Evolutionary conservation across 2,329 filamentous ascomycete species (phyloP), one percentile per base, ranked within the genome.

Genomic region (Pyrenophora tritici-repentis): DNA sequence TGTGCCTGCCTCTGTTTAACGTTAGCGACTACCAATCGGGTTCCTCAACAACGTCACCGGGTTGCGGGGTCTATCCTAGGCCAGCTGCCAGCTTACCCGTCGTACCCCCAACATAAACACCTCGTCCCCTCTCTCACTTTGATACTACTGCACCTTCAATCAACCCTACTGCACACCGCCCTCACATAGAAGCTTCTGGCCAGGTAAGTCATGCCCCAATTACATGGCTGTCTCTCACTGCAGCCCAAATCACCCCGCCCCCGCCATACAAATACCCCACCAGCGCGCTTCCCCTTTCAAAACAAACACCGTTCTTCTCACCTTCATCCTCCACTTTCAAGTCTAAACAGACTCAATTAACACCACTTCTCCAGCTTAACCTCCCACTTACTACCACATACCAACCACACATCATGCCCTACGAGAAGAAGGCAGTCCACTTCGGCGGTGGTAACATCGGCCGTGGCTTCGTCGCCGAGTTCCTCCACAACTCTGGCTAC

Each of bases 401-500:
- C 52, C 47, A 42, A 45, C 32, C 55, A 55, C 50, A 43, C 61
- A 70, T 42, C 47, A 73, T 73, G 71, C 29, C 63, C 45, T 73
- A 65, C 63, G 71, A 73, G 31, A 78, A 78, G 74, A 81, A 80
- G 68, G 78, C 77, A 55, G 73, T 81, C 44, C 79, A 81, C 70
- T 81, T 81, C 59, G 79, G 79, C 59, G 79, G 79, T 57, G 79
- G 79, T 60, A 80, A 80, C 75, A 81, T 81, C 58, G 79, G 78
- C 63, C 77, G 78, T 72, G 78, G 73, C 64, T 74, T 75, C 62
- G 73, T 77, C 34, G 74, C 73, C 56, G 72, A 74, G 68, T 94
- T 97, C 79, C 85, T 97, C 34, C 90, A 96, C 81, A 88, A 95
- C 76, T 94, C 92, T 10, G 92, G 90, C 72, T 99, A 92, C 74